These are phyloP conservation scores for Acorus calamus DNA, from an alignment of 106 monocot genomes.

Conservation along the genomic window DNA sequence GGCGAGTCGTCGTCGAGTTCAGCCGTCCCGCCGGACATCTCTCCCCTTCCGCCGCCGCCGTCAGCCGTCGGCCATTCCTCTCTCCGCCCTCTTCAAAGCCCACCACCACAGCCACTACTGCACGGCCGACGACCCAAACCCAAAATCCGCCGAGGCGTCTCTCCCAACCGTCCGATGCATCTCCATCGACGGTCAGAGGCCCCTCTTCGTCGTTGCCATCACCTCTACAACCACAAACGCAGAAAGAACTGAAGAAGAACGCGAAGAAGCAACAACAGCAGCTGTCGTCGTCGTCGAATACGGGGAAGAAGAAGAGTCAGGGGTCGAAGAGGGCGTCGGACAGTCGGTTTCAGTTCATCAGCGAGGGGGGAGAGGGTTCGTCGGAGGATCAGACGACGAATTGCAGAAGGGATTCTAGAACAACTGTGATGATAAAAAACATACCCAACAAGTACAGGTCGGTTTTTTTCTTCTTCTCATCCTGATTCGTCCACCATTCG, in stretches of 20 bases:
- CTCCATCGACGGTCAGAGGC: too few relatives aligned
- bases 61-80: neutral
- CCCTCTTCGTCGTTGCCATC: too few relatives aligned
- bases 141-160: too few relatives aligned
- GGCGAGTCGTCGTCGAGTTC: constrained; percentile 48
- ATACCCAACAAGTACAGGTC: constrained; percentile 99
- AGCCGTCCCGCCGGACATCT: constrained; percentile 23
- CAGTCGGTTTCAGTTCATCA: constrained; percentile 47
- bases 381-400: too few relatives aligned
- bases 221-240: too few relatives aligned
- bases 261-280: neutral
- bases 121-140: too few relatives aligned
- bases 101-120: too few relatives aligned
- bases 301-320: constrained; percentile 19
- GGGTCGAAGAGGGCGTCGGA: constrained; percentile 21
- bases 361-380: neutral
- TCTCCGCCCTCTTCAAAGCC: neutral
- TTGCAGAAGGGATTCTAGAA: constrained; percentile 48
- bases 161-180: too few relatives aligned
- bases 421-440: constrained; percentile 97
- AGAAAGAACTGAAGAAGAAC: too few relatives aligned
- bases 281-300: neutral
- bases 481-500: neutral
- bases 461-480: neutral
- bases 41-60: neutral